Base-by-base conservation (phyloP, 352 stramenopile genomes). In the Globisporangium nagaii region DNA sequence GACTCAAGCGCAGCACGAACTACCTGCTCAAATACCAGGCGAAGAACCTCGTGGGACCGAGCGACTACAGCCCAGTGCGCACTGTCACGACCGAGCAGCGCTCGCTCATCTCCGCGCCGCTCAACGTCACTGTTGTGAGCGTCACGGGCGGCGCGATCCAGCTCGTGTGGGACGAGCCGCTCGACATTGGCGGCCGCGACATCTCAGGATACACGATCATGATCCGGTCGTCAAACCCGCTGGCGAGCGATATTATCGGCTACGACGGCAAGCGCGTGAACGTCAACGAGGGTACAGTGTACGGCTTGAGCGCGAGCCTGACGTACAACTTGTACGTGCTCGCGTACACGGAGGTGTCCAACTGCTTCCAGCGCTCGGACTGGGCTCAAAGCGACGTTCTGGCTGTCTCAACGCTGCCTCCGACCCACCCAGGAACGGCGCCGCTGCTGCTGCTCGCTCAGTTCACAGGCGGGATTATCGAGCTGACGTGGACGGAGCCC, bases 11-110 rank as follows among this genome's bases (percentile, higher is more conserved):
- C 0, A 52, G 57, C 13, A 75, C 67, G 3, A 31, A 22, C 0
- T 88, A 86, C 35, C 36, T 63, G 35, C 54, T 84, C 35, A 84
- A 73, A 31, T 86, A 82, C 37, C 68, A 79, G 51, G 70, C 66
- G 0, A 61, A 70, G 3, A 88, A 88, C 35, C 31, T 56, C 0
- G 71, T 82, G 3, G 77, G 74, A 12, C 53, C 68, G 0, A 88
- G 77, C 51, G 60, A 51, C 6, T 74, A 65, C 25, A 74, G 68
- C 12, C 32, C 47, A 0, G 44, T 66, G 9, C 30, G 60, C 17
- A 39, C 8, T 1, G 55, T 71, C 9, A 47, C 63, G 32, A 88
- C 77, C 1, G 40, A 83, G 9, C 51, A 72, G 32, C 67, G 60
- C 4, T 83, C 79, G 3, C 27, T 84, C 1, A 51, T 70, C 1